Percentiles rank a stretch among this genome's conserved stretches.
These are phyloP conservation scores for Brettanomyces naardenensis DNA, from an alignment of 805 yeast species.

Conservation along the genomic window DNA sequence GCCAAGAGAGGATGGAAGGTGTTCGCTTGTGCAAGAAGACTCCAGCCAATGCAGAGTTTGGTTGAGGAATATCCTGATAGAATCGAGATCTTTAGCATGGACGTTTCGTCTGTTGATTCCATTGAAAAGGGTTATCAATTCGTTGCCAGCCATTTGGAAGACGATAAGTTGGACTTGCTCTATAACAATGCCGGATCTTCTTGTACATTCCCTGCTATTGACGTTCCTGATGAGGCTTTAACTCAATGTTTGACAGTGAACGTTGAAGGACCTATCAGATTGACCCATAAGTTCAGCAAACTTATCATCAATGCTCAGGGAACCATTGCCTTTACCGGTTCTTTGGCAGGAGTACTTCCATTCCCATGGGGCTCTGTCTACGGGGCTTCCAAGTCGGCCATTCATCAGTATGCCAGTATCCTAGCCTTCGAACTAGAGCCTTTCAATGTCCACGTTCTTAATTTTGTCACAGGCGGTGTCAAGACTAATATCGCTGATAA, in stretches of 20 bases:
- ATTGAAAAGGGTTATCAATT: constrained; percentile 35
- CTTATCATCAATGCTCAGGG: constrained; percentile 53
- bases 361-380: constrained; percentile 68
- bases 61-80: constrained; percentile 28
- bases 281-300: constrained; percentile 45
- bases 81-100: constrained; percentile 42
- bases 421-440: constrained; percentile 63
- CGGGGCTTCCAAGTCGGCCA: constrained; percentile 66
- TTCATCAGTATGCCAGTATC: constrained; percentile 60
- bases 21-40: constrained; percentile 68
- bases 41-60: constrained; percentile 50
- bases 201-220: constrained; percentile 64
- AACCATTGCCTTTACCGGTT: constrained; percentile 66
- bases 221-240: constrained; percentile 43
- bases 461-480: constrained; percentile 72
- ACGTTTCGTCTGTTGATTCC: constrained; percentile 46
- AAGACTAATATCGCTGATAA: constrained; percentile 61
- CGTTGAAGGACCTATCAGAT: constrained; percentile 60
- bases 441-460: constrained; percentile 62
- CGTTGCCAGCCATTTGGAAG: constrained; percentile 21
- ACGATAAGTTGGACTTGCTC: constrained; percentile 42
- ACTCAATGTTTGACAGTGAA: constrained; percentile 53
- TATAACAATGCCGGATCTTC: constrained; percentile 60
- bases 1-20: constrained; percentile 41
- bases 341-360: constrained; percentile 55